phyloP scores from a whole-genome alignment of 495 filamentous ascomycete genomes.

The Aspergillus wentii region DNA sequence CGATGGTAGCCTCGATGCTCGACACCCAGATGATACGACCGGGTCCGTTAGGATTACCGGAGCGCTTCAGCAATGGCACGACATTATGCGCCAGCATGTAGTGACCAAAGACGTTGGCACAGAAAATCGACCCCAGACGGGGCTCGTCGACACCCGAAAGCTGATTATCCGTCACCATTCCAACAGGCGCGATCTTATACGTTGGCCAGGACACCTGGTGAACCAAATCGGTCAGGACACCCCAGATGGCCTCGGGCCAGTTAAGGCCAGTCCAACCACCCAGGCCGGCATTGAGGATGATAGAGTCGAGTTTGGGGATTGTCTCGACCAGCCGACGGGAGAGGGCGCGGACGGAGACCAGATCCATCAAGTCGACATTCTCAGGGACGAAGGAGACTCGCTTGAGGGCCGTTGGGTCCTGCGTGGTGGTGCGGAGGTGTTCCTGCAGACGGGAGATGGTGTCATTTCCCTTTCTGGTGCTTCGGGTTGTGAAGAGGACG shows the following conservation, averaged over 20 bases:
- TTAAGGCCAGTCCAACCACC: conserved; percentile 81
- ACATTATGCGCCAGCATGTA: conserved; percentile 84
- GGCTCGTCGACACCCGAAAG: conserved; percentile 38
- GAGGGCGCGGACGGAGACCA: conserved; percentile 51
- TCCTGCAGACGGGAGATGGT: conserved; percentile 33
- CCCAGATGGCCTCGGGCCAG: conserved; percentile 59
- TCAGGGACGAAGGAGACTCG: conserved; percentile 44
- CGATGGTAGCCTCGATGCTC: conserved; percentile 63
- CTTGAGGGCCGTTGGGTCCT: conserved; percentile 12
- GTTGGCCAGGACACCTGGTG: conserved; percentile 70
- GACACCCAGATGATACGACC: conserved; percentile 82
- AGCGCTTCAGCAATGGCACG: conserved; percentile 59
- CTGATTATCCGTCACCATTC: conserved; percentile 44
- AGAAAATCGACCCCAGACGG: conserved; percentile 74
- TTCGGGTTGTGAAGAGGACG: conserved; percentile 50
- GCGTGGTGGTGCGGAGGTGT: conserved; percentile 27
- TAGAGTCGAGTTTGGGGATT: conserved; percentile 67
- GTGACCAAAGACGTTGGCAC: conserved; percentile 90
- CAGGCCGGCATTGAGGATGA: conserved; percentile 84
- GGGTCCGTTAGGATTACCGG: conserved; percentile 32
- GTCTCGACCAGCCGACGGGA: conserved; percentile 38
- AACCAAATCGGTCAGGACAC: conserved; percentile 58
- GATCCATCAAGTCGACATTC: conserved; percentile 51
- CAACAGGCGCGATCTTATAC: conserved; percentile 63
- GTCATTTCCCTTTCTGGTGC: conserved; percentile 38